Base-by-base conservation (phyloP, 169 alveolate genomes). In the Theileria annulata region DNA sequence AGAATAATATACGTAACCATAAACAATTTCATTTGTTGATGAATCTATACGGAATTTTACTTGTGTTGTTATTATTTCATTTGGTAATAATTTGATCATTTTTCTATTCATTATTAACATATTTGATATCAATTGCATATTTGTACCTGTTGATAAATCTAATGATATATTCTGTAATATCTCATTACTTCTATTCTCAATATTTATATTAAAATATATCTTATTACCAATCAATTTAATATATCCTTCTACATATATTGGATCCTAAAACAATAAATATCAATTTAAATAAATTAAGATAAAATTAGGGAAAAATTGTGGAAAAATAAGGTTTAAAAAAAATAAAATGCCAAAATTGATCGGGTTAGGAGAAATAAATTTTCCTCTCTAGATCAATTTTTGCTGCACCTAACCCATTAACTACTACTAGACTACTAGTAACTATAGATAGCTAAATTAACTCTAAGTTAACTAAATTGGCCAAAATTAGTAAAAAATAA, bases 1-100 rank as follows among this genome's bases (percentile, higher is more conserved):
- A 58, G 95, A 97, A 78, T 92, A 97, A 78, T 96, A 95, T 62
- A 97, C 93, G 82, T 95, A 93, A 17, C 99, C 99, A 77, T 88
- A 96, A 33, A 97, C 88, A 47, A 92, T 93, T 19, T 97, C 99
- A 35, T 94, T 93, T 59, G 94, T 97, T 19, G 96, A 94, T 19
- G 94, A 81, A 59, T 82, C 88, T 1, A 94, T 87, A 75, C 95
- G 94, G 21, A 94, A 89, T 37, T 86, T 86, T 0, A 95, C 90
- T 63, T 93, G 91, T 17, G 94, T 91, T 35, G 81, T 85, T 13
- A 85, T 87, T 17, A 85, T 73, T 49, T 89, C 88, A 77, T 90
- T 78, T 4, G 98, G 96, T 30, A 86, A 90, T 27, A 96, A 79
- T 58, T 92, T 95, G 49, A 95, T 92, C 15, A 79, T 67, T 2